A percentile compares a stretch with the other conserved stretches of the same genome.
Evolutionary conservation across 179 eudicot genomes (phyloP).

Genomic region (Silene vulgaris): DNA sequence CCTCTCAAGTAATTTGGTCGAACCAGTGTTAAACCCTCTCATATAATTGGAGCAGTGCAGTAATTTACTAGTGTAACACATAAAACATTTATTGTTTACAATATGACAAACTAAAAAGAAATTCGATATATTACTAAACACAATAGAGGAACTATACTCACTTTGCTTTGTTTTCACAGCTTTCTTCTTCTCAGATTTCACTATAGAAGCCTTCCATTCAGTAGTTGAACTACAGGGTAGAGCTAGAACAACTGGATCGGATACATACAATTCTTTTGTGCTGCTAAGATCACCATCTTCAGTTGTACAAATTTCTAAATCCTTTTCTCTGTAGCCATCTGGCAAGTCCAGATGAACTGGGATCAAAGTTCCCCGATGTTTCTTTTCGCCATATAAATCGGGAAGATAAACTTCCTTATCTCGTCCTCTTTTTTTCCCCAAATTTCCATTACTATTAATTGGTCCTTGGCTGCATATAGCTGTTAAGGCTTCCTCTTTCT

Average conservation of each 20-base stretch:
- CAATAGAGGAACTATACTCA: constrained; percentile 15
- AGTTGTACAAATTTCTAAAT: constrained; percentile 5
- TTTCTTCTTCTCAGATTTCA: constrained; percentile 17
- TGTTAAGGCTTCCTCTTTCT: constrained; percentile 66
- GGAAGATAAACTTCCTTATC: constrained; percentile 27
- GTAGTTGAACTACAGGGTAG: constrained; percentile 34
- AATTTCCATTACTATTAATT: constrained; percentile 23
- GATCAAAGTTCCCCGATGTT: constrained; percentile 37
- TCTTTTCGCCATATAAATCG: constrained; percentile 39
- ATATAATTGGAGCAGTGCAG: not conserved
- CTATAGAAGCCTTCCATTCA: constrained; percentile 26
- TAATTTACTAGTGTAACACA: not conserved
- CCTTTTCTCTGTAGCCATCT: constrained; percentile 12
- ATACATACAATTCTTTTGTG: constrained; percentile 27
- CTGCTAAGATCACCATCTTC: constrained; percentile 24
- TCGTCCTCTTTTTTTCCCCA: constrained; percentile 48
- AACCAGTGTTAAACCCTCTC: constrained; percentile 1
- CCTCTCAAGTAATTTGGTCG: too few relatives aligned
- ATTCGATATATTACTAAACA: not conserved
- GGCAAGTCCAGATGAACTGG: constrained; percentile 20
- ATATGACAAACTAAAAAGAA: not conserved
- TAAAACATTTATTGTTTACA: not conserved
- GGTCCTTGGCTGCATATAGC: constrained; percentile 55
- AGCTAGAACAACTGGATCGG: constrained; percentile 35
- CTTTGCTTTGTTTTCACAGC: constrained; percentile 19